These are phyloP conservation scores for Gastrolobium bilobum DNA, from an alignment of 306 rosid species.

Conservation along the genomic window DNA sequence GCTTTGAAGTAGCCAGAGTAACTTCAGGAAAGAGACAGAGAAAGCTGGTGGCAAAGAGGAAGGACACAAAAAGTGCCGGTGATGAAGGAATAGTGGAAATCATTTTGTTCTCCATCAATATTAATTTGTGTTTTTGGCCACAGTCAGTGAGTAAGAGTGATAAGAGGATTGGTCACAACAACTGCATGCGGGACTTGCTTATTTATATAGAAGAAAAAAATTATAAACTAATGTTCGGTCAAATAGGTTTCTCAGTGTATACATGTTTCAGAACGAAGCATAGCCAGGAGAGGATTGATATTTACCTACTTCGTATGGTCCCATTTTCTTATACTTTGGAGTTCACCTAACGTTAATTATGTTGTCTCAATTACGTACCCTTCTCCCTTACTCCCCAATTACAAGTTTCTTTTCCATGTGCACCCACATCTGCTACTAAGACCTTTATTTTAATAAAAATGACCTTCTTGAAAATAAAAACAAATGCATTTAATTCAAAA, in stretches of 20 bases:
- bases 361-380: constrained; percentile 38
- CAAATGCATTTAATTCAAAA: constrained; percentile 9
- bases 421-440: background rate
- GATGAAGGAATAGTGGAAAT: constrained; percentile 46
- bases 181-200: constrained; percentile 29
- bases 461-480: background rate
- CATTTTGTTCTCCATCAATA: constrained; percentile 46
- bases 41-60: constrained; percentile 53
- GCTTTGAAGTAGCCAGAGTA: constrained; percentile 54
- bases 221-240: constrained; percentile 51
- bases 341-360: constrained; percentile 49
- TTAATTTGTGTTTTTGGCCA: background rate
- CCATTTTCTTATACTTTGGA: constrained; percentile 50
- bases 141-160: constrained; percentile 8
- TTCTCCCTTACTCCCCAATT: constrained; percentile 27
- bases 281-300: constrained; percentile 32
- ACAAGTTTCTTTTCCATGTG: constrained; percentile 34
- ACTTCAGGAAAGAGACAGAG: constrained; percentile 45
- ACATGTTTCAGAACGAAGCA: constrained; percentile 44
- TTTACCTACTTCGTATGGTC: constrained; percentile 54
- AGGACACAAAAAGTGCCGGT: constrained; percentile 35
- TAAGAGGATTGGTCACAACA: constrained; percentile 22
- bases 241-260: constrained; percentile 36
- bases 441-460: background rate
- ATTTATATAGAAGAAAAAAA: constrained; percentile 28